phyloP scores from a whole-genome alignment of 2,329 filamentous ascomycete species.

The Leptosphaerulina australis region DNA sequence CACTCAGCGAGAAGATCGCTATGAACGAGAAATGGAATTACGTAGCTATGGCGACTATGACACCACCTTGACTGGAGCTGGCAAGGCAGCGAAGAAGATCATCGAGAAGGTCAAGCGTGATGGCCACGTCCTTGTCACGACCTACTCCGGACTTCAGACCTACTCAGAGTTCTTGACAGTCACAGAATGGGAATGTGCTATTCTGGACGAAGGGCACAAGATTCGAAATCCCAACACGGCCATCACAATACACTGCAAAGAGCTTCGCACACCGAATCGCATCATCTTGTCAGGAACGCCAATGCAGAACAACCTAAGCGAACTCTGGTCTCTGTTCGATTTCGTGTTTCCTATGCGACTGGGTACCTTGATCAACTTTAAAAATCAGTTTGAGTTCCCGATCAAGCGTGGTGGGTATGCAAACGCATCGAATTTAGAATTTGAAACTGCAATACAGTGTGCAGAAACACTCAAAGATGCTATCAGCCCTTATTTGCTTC shows the following conservation, averaged over 20 bases:
- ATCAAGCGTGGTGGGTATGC: slow-evolving; percentile 94
- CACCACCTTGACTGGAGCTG: slow-evolving; percentile 58
- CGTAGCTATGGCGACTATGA: slow-evolving; percentile 54
- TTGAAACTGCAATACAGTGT: slow-evolving; percentile 92
- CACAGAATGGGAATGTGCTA: slow-evolving; percentile 89
- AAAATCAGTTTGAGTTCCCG: slow-evolving; percentile 89
- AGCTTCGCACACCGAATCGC: slow-evolving; percentile 85
- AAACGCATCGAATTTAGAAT: slow-evolving; percentile 90
- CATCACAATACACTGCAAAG: slow-evolving; percentile 94
- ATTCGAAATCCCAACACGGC: slow-evolving; percentile 96
- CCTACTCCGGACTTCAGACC: slow-evolving; percentile 92
- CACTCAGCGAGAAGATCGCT: slow-evolving; percentile 63
- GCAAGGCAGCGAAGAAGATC: slow-evolving; percentile 76
- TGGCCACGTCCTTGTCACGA: slow-evolving; percentile 93
- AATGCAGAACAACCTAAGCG: slow-evolving; percentile 94
- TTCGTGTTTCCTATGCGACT: slow-evolving; percentile 97
- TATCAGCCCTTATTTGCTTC: slow-evolving; percentile 90
- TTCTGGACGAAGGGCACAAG: slow-evolving; percentile 96
- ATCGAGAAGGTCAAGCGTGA: slow-evolving; percentile 80
- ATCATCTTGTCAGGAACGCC: slow-evolving; percentile 95
- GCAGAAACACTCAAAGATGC: slow-evolving; percentile 92
- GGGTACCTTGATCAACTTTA: slow-evolving; percentile 88
- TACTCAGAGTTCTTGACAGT: slow-evolving; percentile 83
- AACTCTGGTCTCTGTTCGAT: slow-evolving; percentile 97
- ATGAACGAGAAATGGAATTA: slow-evolving; percentile 67